Conservation (phyloP, 129 eudicot species). For the Smallanthus sonchifolius region DNA sequence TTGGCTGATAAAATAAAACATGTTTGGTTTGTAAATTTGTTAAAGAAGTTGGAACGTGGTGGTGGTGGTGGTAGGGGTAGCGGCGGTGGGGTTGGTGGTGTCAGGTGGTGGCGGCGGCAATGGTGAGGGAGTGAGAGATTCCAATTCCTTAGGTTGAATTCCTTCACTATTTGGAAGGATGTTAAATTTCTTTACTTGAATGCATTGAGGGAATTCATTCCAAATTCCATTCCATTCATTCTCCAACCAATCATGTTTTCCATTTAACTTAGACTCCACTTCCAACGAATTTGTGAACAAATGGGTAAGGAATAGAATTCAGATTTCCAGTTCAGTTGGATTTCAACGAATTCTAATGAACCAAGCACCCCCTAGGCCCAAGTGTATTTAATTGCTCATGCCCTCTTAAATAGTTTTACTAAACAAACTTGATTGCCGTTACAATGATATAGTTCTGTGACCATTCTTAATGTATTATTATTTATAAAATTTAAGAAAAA, state of each 20-base stretch:
- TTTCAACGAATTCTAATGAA: background rate
- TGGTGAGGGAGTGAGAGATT: background rate
- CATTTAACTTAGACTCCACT: background rate
- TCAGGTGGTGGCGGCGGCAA: background rate
- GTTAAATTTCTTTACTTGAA: background rate
- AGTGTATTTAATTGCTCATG: background rate
- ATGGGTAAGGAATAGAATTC: background rate
- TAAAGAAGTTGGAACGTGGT: background rate
- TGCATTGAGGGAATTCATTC: background rate
- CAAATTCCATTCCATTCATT: background rate
- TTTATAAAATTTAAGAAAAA: background rate
- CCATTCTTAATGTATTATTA: background rate
- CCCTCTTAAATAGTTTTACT: background rate
- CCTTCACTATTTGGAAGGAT: background rate
- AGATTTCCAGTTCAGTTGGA: background rate
- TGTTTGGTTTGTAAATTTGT: background rate
- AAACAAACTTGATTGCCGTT: background rate
- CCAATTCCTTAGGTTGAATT: background rate
- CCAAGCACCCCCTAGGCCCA: background rate
- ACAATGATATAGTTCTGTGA: background rate
- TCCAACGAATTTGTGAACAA: background rate
- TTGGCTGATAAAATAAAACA: background rate
- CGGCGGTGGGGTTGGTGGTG: background rate
- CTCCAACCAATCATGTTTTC: background rate
- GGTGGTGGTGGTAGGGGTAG: background rate